phyloP scores from a whole-genome alignment of 495 filamentous ascomycete genomes.

The Extremus antarcticus region DNA sequence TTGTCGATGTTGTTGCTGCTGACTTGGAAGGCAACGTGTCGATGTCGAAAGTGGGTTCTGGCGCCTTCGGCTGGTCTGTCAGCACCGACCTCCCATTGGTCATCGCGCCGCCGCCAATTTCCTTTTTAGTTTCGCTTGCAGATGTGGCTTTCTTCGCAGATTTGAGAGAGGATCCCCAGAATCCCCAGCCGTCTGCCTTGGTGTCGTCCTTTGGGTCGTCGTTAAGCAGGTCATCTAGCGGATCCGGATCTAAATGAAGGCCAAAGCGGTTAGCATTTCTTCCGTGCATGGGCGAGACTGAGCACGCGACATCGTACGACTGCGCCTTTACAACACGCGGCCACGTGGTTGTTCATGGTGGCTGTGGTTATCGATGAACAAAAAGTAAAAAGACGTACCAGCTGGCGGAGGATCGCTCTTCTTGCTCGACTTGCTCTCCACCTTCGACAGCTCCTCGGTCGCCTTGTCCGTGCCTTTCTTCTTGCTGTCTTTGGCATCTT shows the following conservation, averaged over 20 bases:
- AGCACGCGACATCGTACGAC: background rate
- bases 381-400: background rate
- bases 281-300: background rate
- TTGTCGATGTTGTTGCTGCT: slow-evolving; percentile 8
- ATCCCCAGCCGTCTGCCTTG: slow-evolving; percentile 20
- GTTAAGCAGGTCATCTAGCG: slow-evolving; percentile 8
- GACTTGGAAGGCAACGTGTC: slow-evolving; percentile 12
- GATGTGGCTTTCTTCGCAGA: slow-evolving; percentile 17
- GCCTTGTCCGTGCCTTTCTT: slow-evolving; percentile 7
- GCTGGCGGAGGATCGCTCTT: slow-evolving; percentile 1
- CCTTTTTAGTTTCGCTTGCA: slow-evolving; percentile 16
- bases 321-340: too few relatives aligned
- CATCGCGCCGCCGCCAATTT: slow-evolving; percentile 15
- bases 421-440: slow-evolving; percentile 18
- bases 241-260: slow-evolving; percentile 2
- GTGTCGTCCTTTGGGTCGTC: slow-evolving; percentile 2
- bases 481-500: slow-evolving; percentile 19
- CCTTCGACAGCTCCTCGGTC: slow-evolving; percentile 3
- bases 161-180: slow-evolving; percentile 23
- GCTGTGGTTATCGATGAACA: too few relatives aligned
- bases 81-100: slow-evolving; percentile 19
- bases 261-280: background rate
- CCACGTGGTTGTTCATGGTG: too few relatives aligned
- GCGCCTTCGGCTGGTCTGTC: slow-evolving; percentile 18
- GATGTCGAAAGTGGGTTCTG: slow-evolving; percentile 20